Base-by-base conservation (phyloP, 2,329 filamentous ascomycete genomes). In the Cladophialophora psammophila region DNA sequence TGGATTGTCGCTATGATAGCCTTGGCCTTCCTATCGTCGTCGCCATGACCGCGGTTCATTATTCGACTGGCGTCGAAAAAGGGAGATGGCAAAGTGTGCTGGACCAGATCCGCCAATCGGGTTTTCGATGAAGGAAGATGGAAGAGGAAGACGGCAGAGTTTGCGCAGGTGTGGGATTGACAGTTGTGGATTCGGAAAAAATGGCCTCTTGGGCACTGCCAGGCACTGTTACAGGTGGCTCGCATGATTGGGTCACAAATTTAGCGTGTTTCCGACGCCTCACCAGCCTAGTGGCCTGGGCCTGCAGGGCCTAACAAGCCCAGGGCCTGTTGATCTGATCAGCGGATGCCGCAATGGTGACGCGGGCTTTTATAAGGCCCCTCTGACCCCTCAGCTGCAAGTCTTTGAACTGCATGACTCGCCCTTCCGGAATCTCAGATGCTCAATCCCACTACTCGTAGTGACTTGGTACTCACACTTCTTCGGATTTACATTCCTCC, bases 251-350 rank as follows among this genome's bases (percentile, higher is more conserved):
- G 45, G 10, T 18, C 20, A 12, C 20, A 3, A 3, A 10, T 10
- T 50, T 50, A 50, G 45, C 45, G 45, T 31, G 45, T 50, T 50
- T 50, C 45, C 20, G 45, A 26, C 26, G 26, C 26, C n/a, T n/a
- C n/a, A n/a, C n/a, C n/a, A n/a, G n/a, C n/a, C 26, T 26, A 26
- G 26, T 26, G 26, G 26, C 26, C 26, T 26, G 26, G 26, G 26
- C 26, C 26, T 26, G 26, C 26, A 26, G 2, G 26, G 26, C 26
- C 26, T 26, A 26, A n/a, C n/a, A n/a, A n/a, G n/a, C n/a, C n/a
- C 26, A 26, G 26, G 20, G 45, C 45, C 45, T 50, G 45, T 50
- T 50, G 45, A 50, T 50, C 45, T 50, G 45, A 50, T 50, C 45
- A 50, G 7, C 45, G 45, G 45, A 50, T 50, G 45, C 45, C 9